A percentile compares a stretch with the other conserved stretches of the same genome.
Conservation (phyloP, 495 filamentous ascomycete species). For the Stereocaulon alpinum region DNA sequence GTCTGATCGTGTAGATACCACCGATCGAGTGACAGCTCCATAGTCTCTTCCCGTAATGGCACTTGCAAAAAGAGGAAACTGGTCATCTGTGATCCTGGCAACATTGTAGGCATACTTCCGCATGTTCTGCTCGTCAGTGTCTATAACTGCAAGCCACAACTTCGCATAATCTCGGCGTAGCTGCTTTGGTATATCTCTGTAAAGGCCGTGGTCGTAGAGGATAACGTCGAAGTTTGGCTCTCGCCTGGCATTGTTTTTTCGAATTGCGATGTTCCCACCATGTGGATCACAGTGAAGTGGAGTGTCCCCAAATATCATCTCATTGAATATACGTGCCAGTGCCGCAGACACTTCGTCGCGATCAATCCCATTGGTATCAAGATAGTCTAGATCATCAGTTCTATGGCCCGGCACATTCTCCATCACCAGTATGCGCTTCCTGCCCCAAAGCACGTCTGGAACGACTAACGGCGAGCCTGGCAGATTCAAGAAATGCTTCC, state of each 20-base stretch:
- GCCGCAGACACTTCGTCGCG: slow-evolving; percentile 94
- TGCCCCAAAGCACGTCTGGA: slow-evolving; percentile 82
- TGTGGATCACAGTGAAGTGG: slow-evolving; percentile 97
- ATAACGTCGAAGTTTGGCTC: slow-evolving; percentile 84
- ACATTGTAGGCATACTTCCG: slow-evolving; percentile 80
- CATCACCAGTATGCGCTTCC: slow-evolving; percentile 88
- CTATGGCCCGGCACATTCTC: slow-evolving; percentile 80
- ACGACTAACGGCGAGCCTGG: slow-evolving; percentile 71
- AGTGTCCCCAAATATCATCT: slow-evolving; percentile 96
- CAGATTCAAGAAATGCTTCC: slow-evolving; percentile 64
- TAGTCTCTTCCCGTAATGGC: slow-evolving; percentile 96
- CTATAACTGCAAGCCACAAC: slow-evolving; percentile 92
- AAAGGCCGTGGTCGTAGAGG: slow-evolving; percentile 86
- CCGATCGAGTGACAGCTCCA: slow-evolving; percentile 52
- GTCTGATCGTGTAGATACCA: slow-evolving; percentile 48
- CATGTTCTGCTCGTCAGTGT: slow-evolving; percentile 74
- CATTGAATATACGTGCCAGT: slow-evolving; percentile 89
- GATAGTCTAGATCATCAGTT: slow-evolving; percentile 77
- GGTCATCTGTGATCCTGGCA: slow-evolving; percentile 78
- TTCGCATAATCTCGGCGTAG: slow-evolving; percentile 86
- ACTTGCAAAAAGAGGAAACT: slow-evolving; percentile 91
- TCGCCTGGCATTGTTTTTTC: slow-evolving; percentile 50
- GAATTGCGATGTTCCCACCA: slow-evolving; percentile 91
- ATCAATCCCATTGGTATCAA: slow-evolving; percentile 79
- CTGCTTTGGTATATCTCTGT: slow-evolving; percentile 75